Evolutionary conservation across 352 stramenopile genomes (phyloP).

Genomic region (Thalassiosira exigua): DNA sequence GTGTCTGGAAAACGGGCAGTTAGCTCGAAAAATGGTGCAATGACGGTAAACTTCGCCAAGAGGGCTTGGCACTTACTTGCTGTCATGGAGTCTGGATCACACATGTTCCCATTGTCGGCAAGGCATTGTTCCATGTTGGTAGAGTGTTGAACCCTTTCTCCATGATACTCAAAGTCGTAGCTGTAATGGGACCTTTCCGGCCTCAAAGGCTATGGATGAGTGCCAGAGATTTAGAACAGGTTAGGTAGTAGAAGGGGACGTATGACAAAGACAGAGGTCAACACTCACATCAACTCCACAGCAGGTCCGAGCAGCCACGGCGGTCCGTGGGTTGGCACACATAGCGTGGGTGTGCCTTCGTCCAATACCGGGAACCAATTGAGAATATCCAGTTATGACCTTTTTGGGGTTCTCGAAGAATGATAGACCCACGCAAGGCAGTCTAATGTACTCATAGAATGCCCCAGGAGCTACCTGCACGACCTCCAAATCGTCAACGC

Average conservation of each 20-base stretch:
- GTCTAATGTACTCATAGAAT: constrained; percentile 74
- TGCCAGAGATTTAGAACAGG: no score
- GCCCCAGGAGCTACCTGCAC: constrained; percentile 51
- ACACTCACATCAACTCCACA: constrained; percentile 3
- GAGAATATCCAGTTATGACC: constrained; percentile 38
- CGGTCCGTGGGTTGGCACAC: constrained; percentile 21
- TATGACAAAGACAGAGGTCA: not conserved
- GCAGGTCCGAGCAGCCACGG: constrained; percentile 13
- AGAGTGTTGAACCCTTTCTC: constrained; percentile 19
- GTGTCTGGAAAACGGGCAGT: constrained; percentile 26
- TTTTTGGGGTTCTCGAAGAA: constrained; percentile 60
- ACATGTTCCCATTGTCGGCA: not conserved
- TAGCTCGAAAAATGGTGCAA: constrained; percentile 54
- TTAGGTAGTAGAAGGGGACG: no score
- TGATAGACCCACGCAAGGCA: constrained; percentile 62
- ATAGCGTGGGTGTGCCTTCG: constrained; percentile 14
- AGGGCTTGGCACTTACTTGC: no score
- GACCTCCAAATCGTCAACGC: constrained; percentile 53
- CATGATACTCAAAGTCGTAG: constrained; percentile 33
- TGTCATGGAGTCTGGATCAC: no score
- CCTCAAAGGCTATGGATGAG: not conserved
- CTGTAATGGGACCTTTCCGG: not conserved
- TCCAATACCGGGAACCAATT: constrained; percentile 7
- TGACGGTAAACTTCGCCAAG: no score
- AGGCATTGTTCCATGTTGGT: constrained; percentile 9